These are phyloP conservation scores for Ceratobasidium sp. DNA, from an alignment of 1,284 basidiomycete genomes.

Conservation along the genomic window DNA sequence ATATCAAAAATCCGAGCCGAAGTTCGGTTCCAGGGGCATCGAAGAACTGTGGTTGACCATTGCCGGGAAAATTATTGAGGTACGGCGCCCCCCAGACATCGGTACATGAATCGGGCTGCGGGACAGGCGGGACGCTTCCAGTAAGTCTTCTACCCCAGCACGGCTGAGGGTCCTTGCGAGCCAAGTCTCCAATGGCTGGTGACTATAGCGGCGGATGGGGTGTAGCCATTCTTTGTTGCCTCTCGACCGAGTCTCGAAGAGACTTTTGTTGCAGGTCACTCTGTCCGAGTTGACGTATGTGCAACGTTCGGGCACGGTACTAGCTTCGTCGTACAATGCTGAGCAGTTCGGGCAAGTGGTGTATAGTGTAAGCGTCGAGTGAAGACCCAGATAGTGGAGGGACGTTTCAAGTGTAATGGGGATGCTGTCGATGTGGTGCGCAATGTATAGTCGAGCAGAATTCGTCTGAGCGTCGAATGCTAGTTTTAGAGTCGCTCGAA, in stretches of 20 bases:
- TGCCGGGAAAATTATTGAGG: constrained; percentile 52
- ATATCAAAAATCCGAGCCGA: constrained; percentile 55
- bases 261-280: not conserved
- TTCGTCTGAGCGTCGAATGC: not conserved
- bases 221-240: not conserved
- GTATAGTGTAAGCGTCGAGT: not conserved
- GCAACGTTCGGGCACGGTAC: not conserved
- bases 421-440: not conserved
- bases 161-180: constrained; percentile 2
- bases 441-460: not conserved
- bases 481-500: not conserved
- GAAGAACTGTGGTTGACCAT: constrained; percentile 49
- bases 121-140: not conserved
- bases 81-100: constrained; percentile 54
- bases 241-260: not conserved
- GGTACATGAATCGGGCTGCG: not conserved
- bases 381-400: not conserved
- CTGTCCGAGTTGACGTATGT: too few relatives aligned
- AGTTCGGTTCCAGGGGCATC: constrained; percentile 49
- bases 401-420: not conserved
- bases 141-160: constrained; percentile 26
- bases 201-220: not conserved
- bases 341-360: constrained; percentile 19
- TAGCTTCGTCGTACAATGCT: not conserved
- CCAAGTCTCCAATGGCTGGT: constrained; percentile 28